Conservation (phyloP, 352 stramenopile genomes). For the Pythium sukuiense region DNA sequence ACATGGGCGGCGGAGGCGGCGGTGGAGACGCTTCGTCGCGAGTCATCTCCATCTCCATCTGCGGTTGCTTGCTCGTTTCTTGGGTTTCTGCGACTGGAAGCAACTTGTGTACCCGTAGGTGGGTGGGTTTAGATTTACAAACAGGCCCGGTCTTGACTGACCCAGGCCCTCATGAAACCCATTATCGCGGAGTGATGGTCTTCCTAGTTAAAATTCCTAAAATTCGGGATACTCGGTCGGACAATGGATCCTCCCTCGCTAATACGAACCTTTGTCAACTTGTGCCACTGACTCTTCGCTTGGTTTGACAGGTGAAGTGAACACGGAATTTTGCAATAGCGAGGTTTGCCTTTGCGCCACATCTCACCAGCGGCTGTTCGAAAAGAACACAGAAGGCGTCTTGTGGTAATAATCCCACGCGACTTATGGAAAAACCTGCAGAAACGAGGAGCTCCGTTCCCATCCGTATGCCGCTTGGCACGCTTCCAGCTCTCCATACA, state of each 20-base stretch:
- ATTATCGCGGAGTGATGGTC: background rate
- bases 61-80: background rate
- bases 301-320: background rate
- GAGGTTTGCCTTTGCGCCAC: constrained; percentile 8
- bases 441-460: background rate
- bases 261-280: constrained; percentile 1
- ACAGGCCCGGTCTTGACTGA: no score
- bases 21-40: constrained; percentile 22
- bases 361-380: constrained; percentile 9
- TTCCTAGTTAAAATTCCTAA: background rate
- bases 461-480: constrained; percentile 8
- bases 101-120: constrained; percentile 16
- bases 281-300: background rate
- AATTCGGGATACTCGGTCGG: constrained; percentile 4
- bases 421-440: constrained; percentile 6
- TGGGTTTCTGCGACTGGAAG: background rate
- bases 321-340: background rate
- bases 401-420: background rate
- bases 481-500: background rate
- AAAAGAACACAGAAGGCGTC: constrained; percentile 18
- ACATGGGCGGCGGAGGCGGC: constrained; percentile 28
- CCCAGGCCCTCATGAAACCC: background rate
- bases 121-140: constrained; percentile 7
- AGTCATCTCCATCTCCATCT: constrained; percentile 16
- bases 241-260: constrained; percentile 3